phyloP scores from a whole-genome alignment of 257 asterid species.

The Scutellaria galericulata region DNA sequence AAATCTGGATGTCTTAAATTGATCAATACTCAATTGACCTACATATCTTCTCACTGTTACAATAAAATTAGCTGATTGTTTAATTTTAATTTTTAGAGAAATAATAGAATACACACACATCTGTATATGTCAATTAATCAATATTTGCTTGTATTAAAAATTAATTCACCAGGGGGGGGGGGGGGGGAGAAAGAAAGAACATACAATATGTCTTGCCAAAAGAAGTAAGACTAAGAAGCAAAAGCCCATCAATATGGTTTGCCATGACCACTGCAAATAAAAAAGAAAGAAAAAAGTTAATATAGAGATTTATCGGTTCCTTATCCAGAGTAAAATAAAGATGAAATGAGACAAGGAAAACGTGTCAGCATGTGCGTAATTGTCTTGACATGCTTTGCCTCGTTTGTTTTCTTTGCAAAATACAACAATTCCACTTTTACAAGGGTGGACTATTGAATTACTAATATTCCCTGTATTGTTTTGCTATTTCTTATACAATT shows the following conservation, averaged over 20 bases:
- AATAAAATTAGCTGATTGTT: too few species aligned
- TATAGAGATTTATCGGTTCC: neutral
- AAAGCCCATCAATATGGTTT: constrained; percentile 79
- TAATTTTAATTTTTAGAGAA: too few species aligned
- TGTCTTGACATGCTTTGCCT: constrained; percentile 22
- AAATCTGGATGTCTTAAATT: too few species aligned
- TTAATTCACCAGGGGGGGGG: neutral
- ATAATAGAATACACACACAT: too few species aligned
- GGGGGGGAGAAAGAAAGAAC: constrained; percentile 23
- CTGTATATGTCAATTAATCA: too few species aligned
- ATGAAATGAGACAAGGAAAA: neutral
- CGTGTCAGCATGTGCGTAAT: constrained; percentile 37
- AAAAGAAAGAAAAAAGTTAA: neutral
- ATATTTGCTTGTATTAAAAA: too few species aligned
- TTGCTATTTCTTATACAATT: too few species aligned
- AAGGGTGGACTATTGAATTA: too few species aligned
- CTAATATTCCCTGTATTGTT: too few species aligned
- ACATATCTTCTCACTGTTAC: too few species aligned
- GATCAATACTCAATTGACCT: too few species aligned
- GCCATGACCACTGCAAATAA: constrained; percentile 89
- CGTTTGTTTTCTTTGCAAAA: constrained; percentile 26
- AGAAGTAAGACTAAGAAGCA: constrained; percentile 72
- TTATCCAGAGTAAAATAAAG: constrained; percentile 9
- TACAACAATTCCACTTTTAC: constrained; percentile 1
- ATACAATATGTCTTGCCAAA: constrained; percentile 65